Percentiles rank a stretch among this genome's conserved stretches.
phyloP scores from a whole-genome alignment of 306 rosid species.

The Glycine latifolia region DNA sequence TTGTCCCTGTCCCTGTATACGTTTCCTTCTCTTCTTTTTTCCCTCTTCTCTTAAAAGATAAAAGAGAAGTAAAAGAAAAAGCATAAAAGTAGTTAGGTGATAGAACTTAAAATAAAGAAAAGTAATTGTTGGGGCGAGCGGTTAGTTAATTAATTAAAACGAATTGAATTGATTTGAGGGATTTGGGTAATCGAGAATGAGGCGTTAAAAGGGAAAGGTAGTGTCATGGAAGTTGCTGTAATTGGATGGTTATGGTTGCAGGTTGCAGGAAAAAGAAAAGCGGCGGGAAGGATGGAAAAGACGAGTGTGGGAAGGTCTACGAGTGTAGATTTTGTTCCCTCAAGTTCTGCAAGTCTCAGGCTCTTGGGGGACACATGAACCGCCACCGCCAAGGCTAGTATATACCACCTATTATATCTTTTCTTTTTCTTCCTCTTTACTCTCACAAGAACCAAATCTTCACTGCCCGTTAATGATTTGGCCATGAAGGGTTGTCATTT shows the following conservation, averaged over 20 bases:
- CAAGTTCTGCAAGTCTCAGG: conserved; percentile 99
- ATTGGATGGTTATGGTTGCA: conserved; percentile 56
- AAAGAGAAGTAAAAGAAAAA: too few species aligned
- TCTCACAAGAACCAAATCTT: neutral
- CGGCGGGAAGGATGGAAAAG: conserved; percentile 85
- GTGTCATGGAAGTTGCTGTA: conserved; percentile 52
- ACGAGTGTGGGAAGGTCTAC: conserved; percentile 86
- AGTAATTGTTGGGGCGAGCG: neutral
- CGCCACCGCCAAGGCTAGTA: conserved; percentile 98
- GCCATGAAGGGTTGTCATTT: conserved; percentile 58
- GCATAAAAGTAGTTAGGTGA: neutral
- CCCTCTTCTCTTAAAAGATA: neutral
- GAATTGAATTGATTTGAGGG: conserved; percentile 25
- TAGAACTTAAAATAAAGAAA: too few species aligned
- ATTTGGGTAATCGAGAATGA: conserved; percentile 46
- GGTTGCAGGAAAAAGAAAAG: conserved; percentile 86
- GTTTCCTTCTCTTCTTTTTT: neutral
- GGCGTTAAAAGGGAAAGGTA: conserved; percentile 37
- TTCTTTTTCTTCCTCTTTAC: neutral
- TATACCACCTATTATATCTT: neutral
- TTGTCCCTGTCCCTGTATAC: conserved; percentile 22
- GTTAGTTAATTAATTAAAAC: neutral
- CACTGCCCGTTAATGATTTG: conserved; percentile 46
- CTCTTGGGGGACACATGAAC: conserved; percentile 99
- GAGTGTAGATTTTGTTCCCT: conserved; percentile 99